Percentiles rank a stretch among this genome's conserved stretches.
Evolutionary conservation across 2,329 filamentous ascomycete species (phyloP).

Genomic region (Coniochaeta sp.): DNA sequence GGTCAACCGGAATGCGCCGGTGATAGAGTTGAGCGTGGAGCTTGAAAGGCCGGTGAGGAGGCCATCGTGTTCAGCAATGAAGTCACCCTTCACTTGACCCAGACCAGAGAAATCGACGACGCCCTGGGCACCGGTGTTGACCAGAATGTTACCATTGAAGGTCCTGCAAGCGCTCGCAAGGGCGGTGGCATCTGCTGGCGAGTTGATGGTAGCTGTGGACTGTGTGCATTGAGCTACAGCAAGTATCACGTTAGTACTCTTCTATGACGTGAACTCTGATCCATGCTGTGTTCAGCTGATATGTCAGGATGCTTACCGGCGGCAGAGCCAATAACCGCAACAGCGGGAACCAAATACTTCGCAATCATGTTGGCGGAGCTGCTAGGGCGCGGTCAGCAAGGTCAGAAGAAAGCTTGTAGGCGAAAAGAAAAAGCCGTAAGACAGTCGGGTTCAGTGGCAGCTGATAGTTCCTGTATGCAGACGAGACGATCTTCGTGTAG

Average conservation of each 20-base stretch:
- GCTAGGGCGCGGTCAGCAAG: slow-evolving; percentile 9
- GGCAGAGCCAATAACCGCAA: slow-evolving; percentile 28
- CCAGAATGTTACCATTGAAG: slow-evolving; percentile 59
- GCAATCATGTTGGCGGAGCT: slow-evolving; percentile 31
- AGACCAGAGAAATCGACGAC: slow-evolving; percentile 55
- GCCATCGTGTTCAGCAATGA: slow-evolving; percentile 54
- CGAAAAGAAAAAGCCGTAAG: neutral
- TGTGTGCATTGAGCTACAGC: slow-evolving; percentile 16
- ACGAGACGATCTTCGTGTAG: neutral
- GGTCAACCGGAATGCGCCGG: slow-evolving; percentile 63
- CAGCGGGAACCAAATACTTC: slow-evolving; percentile 32
- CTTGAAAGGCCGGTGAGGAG: slow-evolving; percentile 55
- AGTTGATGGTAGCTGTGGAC: slow-evolving; percentile 49
- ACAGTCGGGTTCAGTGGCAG: neutral
- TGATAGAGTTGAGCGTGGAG: slow-evolving; percentile 55
- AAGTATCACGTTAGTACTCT: slow-evolving; percentile 10
- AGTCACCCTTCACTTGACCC: slow-evolving; percentile 45
- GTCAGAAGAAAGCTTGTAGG: neutral
- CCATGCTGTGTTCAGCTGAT: neutral
- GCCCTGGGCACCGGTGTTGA: slow-evolving; percentile 48
- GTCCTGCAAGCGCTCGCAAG: slow-evolving; percentile 56
- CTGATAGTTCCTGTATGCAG: neutral
- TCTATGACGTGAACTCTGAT: slow-evolving; percentile 16
- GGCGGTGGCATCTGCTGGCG: slow-evolving; percentile 51
- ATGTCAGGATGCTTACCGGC: slow-evolving; percentile 25